Percentiles rank a stretch among this genome's conserved stretches.
phyloP scores from a whole-genome alignment of 768 basidiomycete species.

The Suillus tomentosus region DNA sequence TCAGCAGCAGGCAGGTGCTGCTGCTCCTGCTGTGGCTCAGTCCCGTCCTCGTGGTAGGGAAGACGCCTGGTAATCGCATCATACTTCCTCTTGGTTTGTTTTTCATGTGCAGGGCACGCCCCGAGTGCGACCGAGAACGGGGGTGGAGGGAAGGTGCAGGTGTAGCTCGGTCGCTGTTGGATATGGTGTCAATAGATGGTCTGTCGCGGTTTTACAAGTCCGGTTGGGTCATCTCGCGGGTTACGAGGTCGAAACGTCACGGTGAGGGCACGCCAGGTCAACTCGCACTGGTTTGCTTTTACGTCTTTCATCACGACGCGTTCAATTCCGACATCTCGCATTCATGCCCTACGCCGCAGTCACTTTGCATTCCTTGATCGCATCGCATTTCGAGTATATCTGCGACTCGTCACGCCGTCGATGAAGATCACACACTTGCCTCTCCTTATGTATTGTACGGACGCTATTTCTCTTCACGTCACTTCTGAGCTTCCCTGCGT shows the following conservation, averaged over 20 bases:
- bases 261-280: constrained; percentile 29
- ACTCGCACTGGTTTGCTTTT: constrained; percentile 18
- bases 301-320: constrained; percentile 15
- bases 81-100: constrained; percentile 28
- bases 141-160: constrained; percentile 37
- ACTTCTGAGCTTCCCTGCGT: constrained; percentile 18
- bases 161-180: constrained; percentile 38
- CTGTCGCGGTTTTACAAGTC: constrained; percentile 30
- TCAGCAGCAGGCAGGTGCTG: constrained; percentile 66
- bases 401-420: constrained; percentile 27
- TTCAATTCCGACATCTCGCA: constrained; percentile 25
- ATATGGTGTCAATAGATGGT: constrained; percentile 37
- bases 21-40: constrained; percentile 45
- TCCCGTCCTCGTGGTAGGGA: constrained; percentile 47
- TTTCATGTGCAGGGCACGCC: constrained; percentile 41
- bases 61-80: constrained; percentile 45
- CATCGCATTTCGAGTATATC: constrained; percentile 22
- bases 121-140: constrained; percentile 47
- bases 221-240: constrained; percentile 16
- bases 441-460: constrained; percentile 58
- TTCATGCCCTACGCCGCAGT: constrained; percentile 15
- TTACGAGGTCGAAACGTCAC: constrained; percentile 19
- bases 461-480: constrained; percentile 74
- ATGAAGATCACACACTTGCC: constrained; percentile 38
- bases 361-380: constrained; percentile 20